Conservation (phyloP, 2,329 filamentous ascomycete genomes). For the Fragosphaeria purpurea region DNA sequence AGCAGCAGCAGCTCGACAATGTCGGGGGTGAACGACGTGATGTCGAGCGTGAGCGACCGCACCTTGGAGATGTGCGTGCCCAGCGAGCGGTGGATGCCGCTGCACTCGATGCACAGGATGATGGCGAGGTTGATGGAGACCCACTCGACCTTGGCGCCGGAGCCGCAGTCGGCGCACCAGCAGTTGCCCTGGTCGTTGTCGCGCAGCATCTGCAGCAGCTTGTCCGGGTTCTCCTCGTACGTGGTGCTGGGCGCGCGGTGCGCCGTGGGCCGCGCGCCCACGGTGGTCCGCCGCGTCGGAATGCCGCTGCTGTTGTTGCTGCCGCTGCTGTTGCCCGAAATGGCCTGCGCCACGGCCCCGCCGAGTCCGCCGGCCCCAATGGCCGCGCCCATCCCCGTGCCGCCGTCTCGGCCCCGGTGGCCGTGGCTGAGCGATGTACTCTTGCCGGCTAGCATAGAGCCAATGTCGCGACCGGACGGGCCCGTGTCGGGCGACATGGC, state of each 20-base stretch:
- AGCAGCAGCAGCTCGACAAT: conserved; percentile 88
- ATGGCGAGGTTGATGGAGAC: conserved; percentile 97
- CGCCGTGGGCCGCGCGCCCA: conserved; percentile 73
- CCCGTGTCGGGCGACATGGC: conserved; percentile 20
- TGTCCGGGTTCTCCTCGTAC: conserved; percentile 75
- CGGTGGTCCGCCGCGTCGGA: conserved; percentile 78
- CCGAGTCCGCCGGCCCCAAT: not conserved
- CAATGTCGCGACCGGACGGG: conserved; percentile 71
- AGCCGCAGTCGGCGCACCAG: conserved; percentile 90
- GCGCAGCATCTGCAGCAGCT: conserved; percentile 74
- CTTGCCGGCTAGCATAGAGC: conserved; percentile 87
- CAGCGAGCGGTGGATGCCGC: conserved; percentile 89
- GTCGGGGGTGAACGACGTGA: conserved; percentile 91
- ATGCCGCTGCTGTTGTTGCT: conserved; percentile 34
- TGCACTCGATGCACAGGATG: conserved; percentile 94
- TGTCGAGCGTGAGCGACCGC: conserved; percentile 87
- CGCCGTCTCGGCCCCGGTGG: conserved; percentile 20
- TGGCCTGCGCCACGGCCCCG: conserved; percentile 28
- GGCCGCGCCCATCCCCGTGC: conserved; percentile 30
- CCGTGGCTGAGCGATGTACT: conserved; percentile 58
- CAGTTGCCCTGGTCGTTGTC: conserved; percentile 88
- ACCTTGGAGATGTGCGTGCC: conserved; percentile 98
- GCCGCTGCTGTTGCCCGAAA: conserved; percentile 27
- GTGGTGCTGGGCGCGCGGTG: conserved; percentile 52
- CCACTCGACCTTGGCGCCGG: conserved; percentile 91